These are phyloP conservation scores for Dryadomyces quercivorus DNA, from an alignment of 2,329 filamentous ascomycete genomes.

Conservation along the genomic window DNA sequence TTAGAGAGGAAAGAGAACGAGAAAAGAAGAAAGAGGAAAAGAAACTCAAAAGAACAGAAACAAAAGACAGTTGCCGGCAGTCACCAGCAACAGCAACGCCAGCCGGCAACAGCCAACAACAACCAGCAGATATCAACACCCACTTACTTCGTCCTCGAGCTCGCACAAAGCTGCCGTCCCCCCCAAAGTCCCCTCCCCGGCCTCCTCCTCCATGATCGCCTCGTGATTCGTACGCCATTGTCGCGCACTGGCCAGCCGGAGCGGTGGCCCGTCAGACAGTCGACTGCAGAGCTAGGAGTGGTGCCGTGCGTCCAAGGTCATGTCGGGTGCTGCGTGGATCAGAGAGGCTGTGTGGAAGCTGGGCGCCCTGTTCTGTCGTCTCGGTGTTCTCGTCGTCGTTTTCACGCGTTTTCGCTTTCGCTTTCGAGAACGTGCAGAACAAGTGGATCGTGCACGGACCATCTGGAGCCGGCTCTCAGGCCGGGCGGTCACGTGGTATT, in stretches of 20 bases:
- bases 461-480: not conserved
- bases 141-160: constrained; percentile 13
- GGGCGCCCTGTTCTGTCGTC: not conserved
- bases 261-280: not conserved
- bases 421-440: not conserved
- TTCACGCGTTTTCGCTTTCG: not conserved
- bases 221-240: constrained; percentile 14
- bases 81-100: too few species aligned
- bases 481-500: not conserved
- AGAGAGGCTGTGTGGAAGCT: not conserved
- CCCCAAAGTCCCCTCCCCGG: constrained; percentile 6
- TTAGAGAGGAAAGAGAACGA: not conserved
- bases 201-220: constrained; percentile 10
- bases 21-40: not conserved
- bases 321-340: not conserved
- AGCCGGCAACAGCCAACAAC: not conserved
- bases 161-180: constrained; percentile 8
- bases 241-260: constrained; percentile 5
- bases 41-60: not conserved
- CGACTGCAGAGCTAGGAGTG: not conserved
- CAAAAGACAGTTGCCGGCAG: not conserved
- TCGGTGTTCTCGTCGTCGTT: not conserved
- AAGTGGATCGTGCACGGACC: not conserved
- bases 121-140: too few species aligned
- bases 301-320: not conserved